Base-by-base conservation (phyloP, 2,329 filamentous ascomycete genomes). In the Exophiala sp. region DNA sequence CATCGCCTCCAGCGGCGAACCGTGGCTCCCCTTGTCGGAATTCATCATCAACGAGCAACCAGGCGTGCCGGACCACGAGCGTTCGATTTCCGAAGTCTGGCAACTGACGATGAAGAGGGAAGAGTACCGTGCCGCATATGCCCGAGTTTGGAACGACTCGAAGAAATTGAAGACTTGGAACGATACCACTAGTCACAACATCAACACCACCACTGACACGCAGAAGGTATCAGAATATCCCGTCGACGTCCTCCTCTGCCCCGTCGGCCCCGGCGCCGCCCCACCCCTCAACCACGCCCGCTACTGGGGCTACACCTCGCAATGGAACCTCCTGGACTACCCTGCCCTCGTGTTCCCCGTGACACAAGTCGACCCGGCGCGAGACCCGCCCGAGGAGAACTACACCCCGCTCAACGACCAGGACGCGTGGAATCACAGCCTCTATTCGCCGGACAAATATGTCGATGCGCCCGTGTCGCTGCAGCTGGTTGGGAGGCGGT, bases 291-390 rank as follows among this genome's bases (percentile, higher is more conserved):
- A 79, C 56, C 65, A 70, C 52, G 59, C 83, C 63, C 70, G 65
- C 34, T 78, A 78, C 56, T 37, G 35, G 55, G 56, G 51, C 10
- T 60, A 60, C 39, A 56, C 59, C 1, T 41, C 37, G 2, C 19
- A 80, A 56, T 86, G 81, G 79, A 87, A 86, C 61, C 59, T 85
- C 37, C 72, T 86, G 1, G 82, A 86, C 63, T 85, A 84, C 62
- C 79, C 82, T 0, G 75, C 73, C 6, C 64, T 77, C 1, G 73
- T 80, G 0, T 84, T 86, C 60, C 83, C 83, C 0, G 78, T 77
- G 2, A 69, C 66, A 1, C 62, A 67, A 29, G 70, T 73, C 1
- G 68, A 75, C 43, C 67, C 68, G 1, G 57, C 57, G 0, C 56
- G 65, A 4, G 75, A 79, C 58, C 47, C 50, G 13, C 63, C 60